Conservation (phyloP, 177 flowering plant genomes). For the Telopea speciosissima region DNA sequence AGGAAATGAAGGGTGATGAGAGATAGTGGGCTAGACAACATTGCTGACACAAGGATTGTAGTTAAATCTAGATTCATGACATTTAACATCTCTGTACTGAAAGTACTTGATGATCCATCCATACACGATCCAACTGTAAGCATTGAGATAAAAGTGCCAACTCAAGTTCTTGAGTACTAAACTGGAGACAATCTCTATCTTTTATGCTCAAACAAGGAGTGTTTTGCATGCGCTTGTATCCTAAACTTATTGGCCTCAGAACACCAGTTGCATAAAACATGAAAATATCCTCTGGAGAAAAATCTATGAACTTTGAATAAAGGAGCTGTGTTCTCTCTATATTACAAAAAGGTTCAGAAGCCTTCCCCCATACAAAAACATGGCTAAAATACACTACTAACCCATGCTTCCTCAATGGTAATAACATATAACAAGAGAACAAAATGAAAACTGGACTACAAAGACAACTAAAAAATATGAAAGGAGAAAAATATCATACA, state of each 20-base stretch:
- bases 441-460: not conserved
- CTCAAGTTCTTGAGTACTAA: too few relatives aligned
- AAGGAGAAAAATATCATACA: slow-evolving; percentile 16
- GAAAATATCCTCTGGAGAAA: not conserved
- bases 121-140: too few relatives aligned
- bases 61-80: too few relatives aligned
- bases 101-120: too few relatives aligned
- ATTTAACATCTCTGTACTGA: too few relatives aligned
- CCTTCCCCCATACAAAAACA: not conserved
- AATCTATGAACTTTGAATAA: not conserved
- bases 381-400: slow-evolving; percentile 18
- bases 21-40: too few relatives aligned
- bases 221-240: too few relatives aligned
- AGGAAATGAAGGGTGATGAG: too few relatives aligned
- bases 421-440: slow-evolving; percentile 7
- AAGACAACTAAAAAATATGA: not conserved
- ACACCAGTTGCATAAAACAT: not conserved
- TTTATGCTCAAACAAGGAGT: too few relatives aligned
- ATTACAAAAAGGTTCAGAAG: slow-evolving; percentile 4
- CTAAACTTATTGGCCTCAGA: not conserved
- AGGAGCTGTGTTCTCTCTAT: not conserved
- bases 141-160: too few relatives aligned
- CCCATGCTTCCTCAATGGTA: slow-evolving; percentile 25
- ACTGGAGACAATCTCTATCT: too few relatives aligned
- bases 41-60: too few relatives aligned